Base-by-base conservation (phyloP, 2,329 filamentous ascomycete species). In the Malbranchea zuffiana region DNA sequence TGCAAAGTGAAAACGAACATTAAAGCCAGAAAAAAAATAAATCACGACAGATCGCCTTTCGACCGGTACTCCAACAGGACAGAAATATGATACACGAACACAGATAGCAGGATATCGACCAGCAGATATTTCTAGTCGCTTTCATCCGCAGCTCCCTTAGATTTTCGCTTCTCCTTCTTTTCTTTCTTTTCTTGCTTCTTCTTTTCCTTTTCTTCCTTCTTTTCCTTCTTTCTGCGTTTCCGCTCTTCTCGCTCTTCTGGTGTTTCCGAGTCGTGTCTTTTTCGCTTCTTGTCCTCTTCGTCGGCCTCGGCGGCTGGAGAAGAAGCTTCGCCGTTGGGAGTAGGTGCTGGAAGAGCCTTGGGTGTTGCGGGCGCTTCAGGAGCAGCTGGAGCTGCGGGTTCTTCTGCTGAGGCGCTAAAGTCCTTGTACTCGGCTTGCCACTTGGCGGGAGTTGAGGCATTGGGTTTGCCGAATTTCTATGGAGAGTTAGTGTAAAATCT, bases 351-450 rank as follows among this genome's bases (percentile, higher is more conserved):
- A 23, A 46, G 41, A 16, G 53, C 47, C 5, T 51, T 45, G 17
- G 65, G 59, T 23, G 61, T 52, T 42, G 57, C 56, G 11, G 54
- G 49, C 5, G 64, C 61, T 8, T 61, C 54, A 39, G 70, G 62
- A 41, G 63, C 55, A 13, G 68, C 59, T 23, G 67, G 64, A 5
- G 64, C 56, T 8, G 67, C 60, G 13, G 62, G 58, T n/a, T 19
- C 31, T 3, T 38, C 31, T 21, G 59, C 49, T 24, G 54, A 62
- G 32, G 62, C 64, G 54, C 73, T 78, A 68, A 78, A 94, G 68
- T 96, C 90, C 65, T 86, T 88, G 74, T 98, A 98, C 49, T 83
- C 82, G 24, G 74, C 66, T 50, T 82, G 86, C 90, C 90, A 98
- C 66, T 90, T 84, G 52, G 86, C 78, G 17, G 90, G 90, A 4